Conservation (phyloP, 2,329 filamentous ascomycete genomes). For the Geosmithia flava region DNA sequence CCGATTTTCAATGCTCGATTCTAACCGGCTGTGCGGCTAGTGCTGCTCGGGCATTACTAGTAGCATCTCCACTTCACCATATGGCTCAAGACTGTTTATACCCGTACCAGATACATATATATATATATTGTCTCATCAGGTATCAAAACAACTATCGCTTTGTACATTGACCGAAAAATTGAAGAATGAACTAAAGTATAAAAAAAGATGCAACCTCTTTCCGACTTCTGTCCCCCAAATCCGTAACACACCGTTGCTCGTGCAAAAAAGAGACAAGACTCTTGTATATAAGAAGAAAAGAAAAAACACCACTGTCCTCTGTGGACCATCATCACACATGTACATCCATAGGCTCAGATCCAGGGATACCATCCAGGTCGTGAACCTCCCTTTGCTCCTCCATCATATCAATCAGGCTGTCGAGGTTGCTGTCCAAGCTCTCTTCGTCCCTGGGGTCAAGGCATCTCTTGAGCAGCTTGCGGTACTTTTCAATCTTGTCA, state of each 20-base stretch:
- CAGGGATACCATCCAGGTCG: slow-evolving; percentile 15
- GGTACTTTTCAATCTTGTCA: slow-evolving; percentile 63
- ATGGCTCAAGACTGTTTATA: no score
- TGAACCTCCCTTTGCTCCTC: slow-evolving; percentile 44
- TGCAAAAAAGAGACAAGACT: not conserved
- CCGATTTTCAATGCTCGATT: no score
- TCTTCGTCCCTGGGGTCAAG: slow-evolving; percentile 55
- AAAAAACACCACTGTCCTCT: not conserved
- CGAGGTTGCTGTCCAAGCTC: slow-evolving; percentile 52
- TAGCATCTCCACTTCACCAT: no score
- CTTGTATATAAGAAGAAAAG: not conserved
- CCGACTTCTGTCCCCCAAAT: not conserved
- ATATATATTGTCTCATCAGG: not conserved
- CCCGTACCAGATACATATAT: no score
- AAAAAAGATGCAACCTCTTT: not conserved
- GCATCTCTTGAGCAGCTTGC: slow-evolving; percentile 55
- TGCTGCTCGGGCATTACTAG: no score
- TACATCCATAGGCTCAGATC: slow-evolving; percentile 4
- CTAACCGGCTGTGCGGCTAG: no score
- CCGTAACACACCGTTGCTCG: not conserved
- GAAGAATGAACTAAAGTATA: not conserved
- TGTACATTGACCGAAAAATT: not conserved
- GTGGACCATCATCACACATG: not conserved
- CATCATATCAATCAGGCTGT: slow-evolving; percentile 50
- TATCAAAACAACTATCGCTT: not conserved